Evolutionary conservation across 345 rosid genomes (phyloP).

Genomic region (Theobroma cacao): DNA sequence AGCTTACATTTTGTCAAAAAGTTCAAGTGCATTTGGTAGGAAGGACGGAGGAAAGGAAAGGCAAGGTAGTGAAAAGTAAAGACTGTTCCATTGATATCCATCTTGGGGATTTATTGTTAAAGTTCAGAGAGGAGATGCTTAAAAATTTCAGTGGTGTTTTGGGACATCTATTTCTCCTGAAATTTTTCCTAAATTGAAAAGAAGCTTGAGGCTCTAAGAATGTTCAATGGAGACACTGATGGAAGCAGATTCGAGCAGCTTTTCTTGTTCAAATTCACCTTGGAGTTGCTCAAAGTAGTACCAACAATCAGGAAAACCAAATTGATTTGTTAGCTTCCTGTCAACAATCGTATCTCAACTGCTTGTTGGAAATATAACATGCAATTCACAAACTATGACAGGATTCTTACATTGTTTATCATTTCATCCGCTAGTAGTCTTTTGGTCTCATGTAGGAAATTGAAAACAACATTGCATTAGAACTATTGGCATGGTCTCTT

Average conservation of each 20-base stretch:
- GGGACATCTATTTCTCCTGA: background rate
- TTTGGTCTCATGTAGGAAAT: background rate
- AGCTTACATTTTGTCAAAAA: background rate
- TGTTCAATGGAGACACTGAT: background rate
- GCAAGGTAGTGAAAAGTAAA: background rate
- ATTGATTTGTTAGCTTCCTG: background rate
- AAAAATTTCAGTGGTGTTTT: background rate
- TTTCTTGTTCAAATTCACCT: background rate
- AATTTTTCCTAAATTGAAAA: background rate
- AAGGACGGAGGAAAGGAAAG: background rate
- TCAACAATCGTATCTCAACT: background rate
- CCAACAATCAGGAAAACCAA: background rate
- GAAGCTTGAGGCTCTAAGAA: background rate
- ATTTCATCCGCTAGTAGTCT: background rate
- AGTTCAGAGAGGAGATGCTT: background rate
- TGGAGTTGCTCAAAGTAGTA: background rate
- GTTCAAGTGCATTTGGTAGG: background rate
- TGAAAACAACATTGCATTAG: background rate
- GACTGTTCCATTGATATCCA: background rate
- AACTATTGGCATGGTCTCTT: background rate
- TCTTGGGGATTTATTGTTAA: background rate
- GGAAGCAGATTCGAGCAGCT: background rate
- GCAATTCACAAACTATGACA: background rate
- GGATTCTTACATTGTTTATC: background rate
- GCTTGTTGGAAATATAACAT: background rate